These are phyloP conservation scores for Dictyostelium brefeldianum DNA, from an alignment of 78 protist species.

Conservation along the genomic window DNA sequence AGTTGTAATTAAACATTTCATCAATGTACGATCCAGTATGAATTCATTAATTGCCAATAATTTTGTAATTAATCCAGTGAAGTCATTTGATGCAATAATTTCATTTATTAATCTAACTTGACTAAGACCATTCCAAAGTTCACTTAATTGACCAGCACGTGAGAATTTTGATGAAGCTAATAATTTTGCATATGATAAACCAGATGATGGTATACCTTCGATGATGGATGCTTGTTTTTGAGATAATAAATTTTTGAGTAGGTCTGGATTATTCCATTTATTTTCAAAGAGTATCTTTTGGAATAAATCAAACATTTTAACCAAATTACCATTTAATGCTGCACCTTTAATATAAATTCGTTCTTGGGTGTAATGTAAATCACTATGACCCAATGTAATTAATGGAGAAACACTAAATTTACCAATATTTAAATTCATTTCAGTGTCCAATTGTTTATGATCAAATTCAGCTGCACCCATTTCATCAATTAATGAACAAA, in stretches of 20 bases:
- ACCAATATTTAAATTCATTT: slow-evolving; percentile 54
- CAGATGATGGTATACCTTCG: slow-evolving; percentile 52
- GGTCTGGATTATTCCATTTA: slow-evolving; percentile 68
- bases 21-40: slow-evolving; percentile 24
- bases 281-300: slow-evolving; percentile 32
- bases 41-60: slow-evolving; percentile 27
- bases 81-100: slow-evolving; percentile 4
- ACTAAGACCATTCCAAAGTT: slow-evolving; percentile 47
- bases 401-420: slow-evolving; percentile 41
- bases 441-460: slow-evolving; percentile 62
- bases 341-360: slow-evolving; percentile 32
- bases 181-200: slow-evolving; percentile 54
- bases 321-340: slow-evolving; percentile 25
- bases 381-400: slow-evolving; percentile 7
- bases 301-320: slow-evolving; percentile 55
- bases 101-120: slow-evolving; percentile 55
- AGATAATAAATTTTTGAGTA: slow-evolving; percentile 31
- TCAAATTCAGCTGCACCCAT: slow-evolving; percentile 67
- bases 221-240: slow-evolving; percentile 60
- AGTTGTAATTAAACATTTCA: slow-evolving; percentile 40
- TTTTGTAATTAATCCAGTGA: neutral
- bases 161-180: slow-evolving; percentile 7
- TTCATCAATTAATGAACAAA: slow-evolving; percentile 18
- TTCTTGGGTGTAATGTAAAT: neutral
- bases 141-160: slow-evolving; percentile 19